Base-by-base conservation (phyloP, 768 basidiomycete genomes). In the Hypsizygus marmoreus region DNA sequence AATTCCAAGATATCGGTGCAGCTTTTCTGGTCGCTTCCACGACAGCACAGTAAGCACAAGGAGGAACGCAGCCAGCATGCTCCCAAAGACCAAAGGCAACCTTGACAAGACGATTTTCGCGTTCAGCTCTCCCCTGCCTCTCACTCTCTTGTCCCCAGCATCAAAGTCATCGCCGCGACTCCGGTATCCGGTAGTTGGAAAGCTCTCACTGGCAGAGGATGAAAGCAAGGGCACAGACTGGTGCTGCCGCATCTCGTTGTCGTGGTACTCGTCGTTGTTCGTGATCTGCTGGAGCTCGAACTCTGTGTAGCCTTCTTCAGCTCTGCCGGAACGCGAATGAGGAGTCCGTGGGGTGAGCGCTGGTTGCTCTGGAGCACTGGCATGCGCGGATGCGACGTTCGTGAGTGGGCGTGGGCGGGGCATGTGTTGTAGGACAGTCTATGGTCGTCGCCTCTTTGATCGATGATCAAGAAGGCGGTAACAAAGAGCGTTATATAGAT, bases 341-440 rank as follows among this genome's bases (percentile, higher is more conserved):
- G 83, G 82, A 22, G 83, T 84, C 44, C 83, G 70, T 2, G 83
- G 83, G 13, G 81, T 83, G 22, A 78, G 62, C 16, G 50, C 36
- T 45, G 64, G 71, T 45, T 71, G 60, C 37, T 73, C 68, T 34
- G 66, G 52, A 25, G 61, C 47, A 51, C 55, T 56, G 43, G 64
- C 50, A 24, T 64, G 54, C 25, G 66, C 64, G 29, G 71, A 68
- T 20, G 67, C 51, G 20, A 69, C 33, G 44, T 67, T 69, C n/a
- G 62, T 57, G 19, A 77, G 57, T 17, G 72, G 71, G 40, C 58
- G 59, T 24, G 73, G 70, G 25, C 68, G 69, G 26, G 70, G 64
- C 75, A 77, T 76, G 28, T 16, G 20, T 29, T 44, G 48, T 29
- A 32, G 31, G 37, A 37, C n/a, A n/a, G n/a, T n/a, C n/a, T n/a